Evolutionary conservation across 2,329 filamentous ascomycete genomes (phyloP).

Genomic region (Talaromyces rugulosus): DNA sequence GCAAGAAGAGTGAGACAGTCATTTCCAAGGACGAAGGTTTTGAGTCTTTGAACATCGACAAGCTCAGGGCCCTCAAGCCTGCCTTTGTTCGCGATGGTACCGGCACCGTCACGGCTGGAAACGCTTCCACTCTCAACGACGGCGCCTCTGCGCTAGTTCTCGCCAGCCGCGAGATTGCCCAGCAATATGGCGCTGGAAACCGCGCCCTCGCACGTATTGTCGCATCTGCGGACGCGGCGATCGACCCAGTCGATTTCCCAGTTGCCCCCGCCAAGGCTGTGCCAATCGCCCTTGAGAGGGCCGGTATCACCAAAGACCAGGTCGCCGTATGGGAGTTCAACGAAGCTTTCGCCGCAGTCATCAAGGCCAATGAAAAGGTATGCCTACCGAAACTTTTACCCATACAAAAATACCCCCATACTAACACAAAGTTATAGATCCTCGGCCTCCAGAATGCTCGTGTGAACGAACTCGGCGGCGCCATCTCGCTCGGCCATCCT

Average conservation of each 20-base stretch:
- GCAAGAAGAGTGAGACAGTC: conserved; percentile 75
- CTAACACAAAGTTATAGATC: conserved; percentile 46
- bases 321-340: conserved; percentile 98
- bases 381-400: conserved; percentile 14
- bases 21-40: conserved; percentile 85
- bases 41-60: conserved; percentile 79
- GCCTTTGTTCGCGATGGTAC: conserved; percentile 83
- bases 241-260: conserved; percentile 90
- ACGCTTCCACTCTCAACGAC: conserved; percentile 91
- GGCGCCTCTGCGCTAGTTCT: conserved; percentile 87
- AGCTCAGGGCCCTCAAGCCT: conserved; percentile 80
- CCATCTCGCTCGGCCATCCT: conserved; percentile 87
- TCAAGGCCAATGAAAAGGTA: conserved; percentile 89
- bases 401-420: neutral
- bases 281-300: conserved; percentile 79
- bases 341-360: conserved; percentile 93
- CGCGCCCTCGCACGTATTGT: conserved; percentile 84
- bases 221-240: conserved; percentile 80
- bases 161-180: conserved; percentile 73
- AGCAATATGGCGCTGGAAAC: conserved; percentile 71
- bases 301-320: conserved; percentile 85
- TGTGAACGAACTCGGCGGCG: conserved; percentile 85
- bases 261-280: conserved; percentile 89
- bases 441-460: conserved; percentile 73
- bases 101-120: conserved; percentile 90